Base-by-base conservation (phyloP, 352 stramenopile genomes). In the Thraustochytrium striatum region DNA sequence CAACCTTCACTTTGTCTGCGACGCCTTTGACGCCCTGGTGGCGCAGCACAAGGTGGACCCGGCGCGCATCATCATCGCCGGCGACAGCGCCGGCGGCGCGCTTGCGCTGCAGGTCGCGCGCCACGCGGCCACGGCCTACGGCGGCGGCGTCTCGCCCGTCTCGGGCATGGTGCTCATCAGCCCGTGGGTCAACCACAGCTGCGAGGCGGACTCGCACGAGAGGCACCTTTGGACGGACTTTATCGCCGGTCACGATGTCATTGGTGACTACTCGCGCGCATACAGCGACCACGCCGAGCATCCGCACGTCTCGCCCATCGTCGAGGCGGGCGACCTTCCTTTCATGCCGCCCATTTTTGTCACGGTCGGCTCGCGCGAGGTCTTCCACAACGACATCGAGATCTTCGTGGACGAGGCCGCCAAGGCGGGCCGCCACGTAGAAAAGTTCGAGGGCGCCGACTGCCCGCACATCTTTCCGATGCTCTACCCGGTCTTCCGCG, bases 361-460 rank as follows among this genome's bases (percentile, higher is more conserved):
- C 44, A 75, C 65, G 50, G 35, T 62, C 36, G 65, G 65, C 9
- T 21, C n/a, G 9, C 65, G 65, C 44, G 65, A 75, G 39, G 65
- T 75, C 19, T 75, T 75, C 30, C 65, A 25, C 3, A 38, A 75
- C 32, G 65, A 75, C 65, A 75, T 75, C 30, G 19, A 50, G 52
- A 21, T 16, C 25, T 75, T 75, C 30, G 25, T 55, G n/a, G 32
- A n/a, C 5, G 68, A 75, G 50, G 30, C 61, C 44, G 5, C 28
- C 8, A 11, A 72, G 25, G 44, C 65, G 0, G 19, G 52, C 8
- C 25, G 68, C 33, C 33, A 72, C 7, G 30, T 75, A 25, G 44
- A 75, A 25, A n/a, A 41, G 13, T 43, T 61, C 41, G 50, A 30
- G 7, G 65, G 65, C 32, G 11, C 43, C 13, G 50, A 75, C 11